Evolutionary conservation across 371 early-diverging fungal genomes (phyloP).

Genomic region (Antonospora locustae): DNA sequence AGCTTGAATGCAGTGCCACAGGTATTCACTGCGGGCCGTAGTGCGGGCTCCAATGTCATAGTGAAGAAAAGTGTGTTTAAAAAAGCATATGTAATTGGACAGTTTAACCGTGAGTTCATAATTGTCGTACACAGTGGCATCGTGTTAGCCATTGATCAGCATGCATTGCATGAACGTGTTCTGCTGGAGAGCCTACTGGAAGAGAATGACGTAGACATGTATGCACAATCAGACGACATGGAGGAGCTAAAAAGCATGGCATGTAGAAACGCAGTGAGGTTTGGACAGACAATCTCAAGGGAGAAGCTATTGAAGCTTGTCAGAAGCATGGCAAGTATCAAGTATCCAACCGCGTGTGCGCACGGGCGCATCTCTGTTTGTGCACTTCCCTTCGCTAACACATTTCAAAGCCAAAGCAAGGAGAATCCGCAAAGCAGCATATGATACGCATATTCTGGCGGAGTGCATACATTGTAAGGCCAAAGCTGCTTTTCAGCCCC

Average conservation of each 20-base stretch:
- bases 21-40: no score
- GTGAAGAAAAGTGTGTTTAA: no score
- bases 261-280: constrained; percentile 23
- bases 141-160: constrained; percentile 13
- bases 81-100: no score
- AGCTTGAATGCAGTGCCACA: no score
- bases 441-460: no score
- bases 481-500: no score
- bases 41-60: no score
- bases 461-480: no score
- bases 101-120: neutral
- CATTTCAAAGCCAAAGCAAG: no score
- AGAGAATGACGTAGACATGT: neutral
- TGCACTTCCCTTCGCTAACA: no score
- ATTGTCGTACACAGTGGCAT: neutral
- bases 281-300: constrained; percentile 7
- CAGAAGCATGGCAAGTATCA: neutral
- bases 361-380: no score
- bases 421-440: no score
- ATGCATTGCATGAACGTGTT: constrained; percentile 17
- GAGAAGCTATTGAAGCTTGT: neutral
- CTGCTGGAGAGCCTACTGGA: constrained; percentile 10
- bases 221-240: neutral
- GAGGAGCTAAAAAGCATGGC: constrained; percentile 1
- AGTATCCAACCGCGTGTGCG: constrained; percentile 17